These are phyloP conservation scores for Xylariales sp. DNA, from an alignment of 2,329 filamentous ascomycete genomes.

Conservation along the genomic window DNA sequence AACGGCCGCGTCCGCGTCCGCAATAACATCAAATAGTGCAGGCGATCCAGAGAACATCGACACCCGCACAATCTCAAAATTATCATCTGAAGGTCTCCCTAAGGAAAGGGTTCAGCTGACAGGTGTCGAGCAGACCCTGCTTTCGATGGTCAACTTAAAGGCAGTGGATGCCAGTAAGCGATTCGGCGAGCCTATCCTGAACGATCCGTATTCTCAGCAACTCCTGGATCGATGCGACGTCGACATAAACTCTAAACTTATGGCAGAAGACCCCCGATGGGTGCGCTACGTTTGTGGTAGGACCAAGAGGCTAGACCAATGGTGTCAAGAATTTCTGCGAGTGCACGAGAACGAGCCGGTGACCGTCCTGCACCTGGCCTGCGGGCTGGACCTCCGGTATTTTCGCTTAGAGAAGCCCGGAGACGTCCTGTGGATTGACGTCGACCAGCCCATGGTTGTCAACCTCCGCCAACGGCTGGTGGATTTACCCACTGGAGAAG, in stretches of 20 bases:
- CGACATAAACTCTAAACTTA: slow-evolving; percentile 10
- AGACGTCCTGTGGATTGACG: slow-evolving; percentile 18
- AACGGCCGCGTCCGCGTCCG: no score
- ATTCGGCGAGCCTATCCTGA: slow-evolving; percentile 12
- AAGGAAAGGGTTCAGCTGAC: slow-evolving; percentile 12
- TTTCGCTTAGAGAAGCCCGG: slow-evolving; percentile 9
- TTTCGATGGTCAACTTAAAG: slow-evolving; percentile 12
- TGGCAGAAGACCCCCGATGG: slow-evolving; percentile 11
- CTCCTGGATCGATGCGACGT: slow-evolving; percentile 16
- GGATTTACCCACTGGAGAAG: slow-evolving; percentile 7
- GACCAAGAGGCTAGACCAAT: slow-evolving; percentile 15
- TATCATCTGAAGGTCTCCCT: no score
- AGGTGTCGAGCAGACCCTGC: slow-evolving; percentile 16
- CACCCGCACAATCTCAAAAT: no score
- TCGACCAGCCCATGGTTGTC: slow-evolving; percentile 16
- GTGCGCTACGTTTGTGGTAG: slow-evolving; percentile 12
- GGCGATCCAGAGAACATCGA: no score
- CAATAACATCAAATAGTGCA: no score
- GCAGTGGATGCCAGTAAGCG: slow-evolving; percentile 11
- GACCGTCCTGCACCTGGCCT: slow-evolving; percentile 18
- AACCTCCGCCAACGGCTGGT: slow-evolving; percentile 14
- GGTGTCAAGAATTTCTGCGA: slow-evolving; percentile 16
- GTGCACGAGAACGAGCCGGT: slow-evolving; percentile 13
- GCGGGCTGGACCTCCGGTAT: slow-evolving; percentile 17
- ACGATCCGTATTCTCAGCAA: slow-evolving; percentile 11